Conservation (phyloP, 2,329 filamentous ascomycete species). For the Hypoxylon sp. region DNA sequence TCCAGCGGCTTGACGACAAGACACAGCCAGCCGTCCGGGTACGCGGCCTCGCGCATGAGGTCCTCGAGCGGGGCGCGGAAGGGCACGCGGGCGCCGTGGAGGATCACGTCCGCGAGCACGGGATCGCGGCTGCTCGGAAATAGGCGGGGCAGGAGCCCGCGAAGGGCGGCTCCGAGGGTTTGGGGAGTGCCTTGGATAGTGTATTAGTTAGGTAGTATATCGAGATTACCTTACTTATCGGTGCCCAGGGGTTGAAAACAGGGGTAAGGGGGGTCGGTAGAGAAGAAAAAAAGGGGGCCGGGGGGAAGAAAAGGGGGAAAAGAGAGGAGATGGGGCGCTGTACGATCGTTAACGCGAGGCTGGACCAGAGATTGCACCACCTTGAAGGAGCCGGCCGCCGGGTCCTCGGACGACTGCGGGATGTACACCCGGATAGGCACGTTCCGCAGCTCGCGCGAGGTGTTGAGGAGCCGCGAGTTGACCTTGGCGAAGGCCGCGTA, state of each 20-base stretch:
- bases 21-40: conserved; percentile 93
- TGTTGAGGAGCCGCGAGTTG: conserved; percentile 81
- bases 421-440: conserved; percentile 93
- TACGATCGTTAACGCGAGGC: conserved; percentile 51
- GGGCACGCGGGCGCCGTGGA: conserved; percentile 88
- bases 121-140: conserved; percentile 90
- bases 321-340: conserved; percentile 45
- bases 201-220: not conserved
- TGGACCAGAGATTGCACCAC: conserved; percentile 82
- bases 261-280: not conserved
- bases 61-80: conserved; percentile 85
- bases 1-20: conserved; percentile 80
- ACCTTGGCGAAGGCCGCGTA: conserved; percentile 79
- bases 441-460: conserved; percentile 80
- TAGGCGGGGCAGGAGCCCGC: conserved; percentile 79
- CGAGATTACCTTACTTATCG: no score
- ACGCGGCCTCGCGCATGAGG: conserved; percentile 83
- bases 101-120: conserved; percentile 83
- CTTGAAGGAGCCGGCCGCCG: conserved; percentile 68
- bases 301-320: not conserved
- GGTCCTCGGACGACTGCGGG: conserved; percentile 64
- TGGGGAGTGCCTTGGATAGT: conserved; percentile 56
- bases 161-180: conserved; percentile 80
- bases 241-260: no score
- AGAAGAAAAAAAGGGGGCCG: not conserved